Evolutionary conservation across 73 alveolate species (phyloP), one percentile per base, ranked within the genome.

Genomic region (Paramecium sexaurelia): DNA sequence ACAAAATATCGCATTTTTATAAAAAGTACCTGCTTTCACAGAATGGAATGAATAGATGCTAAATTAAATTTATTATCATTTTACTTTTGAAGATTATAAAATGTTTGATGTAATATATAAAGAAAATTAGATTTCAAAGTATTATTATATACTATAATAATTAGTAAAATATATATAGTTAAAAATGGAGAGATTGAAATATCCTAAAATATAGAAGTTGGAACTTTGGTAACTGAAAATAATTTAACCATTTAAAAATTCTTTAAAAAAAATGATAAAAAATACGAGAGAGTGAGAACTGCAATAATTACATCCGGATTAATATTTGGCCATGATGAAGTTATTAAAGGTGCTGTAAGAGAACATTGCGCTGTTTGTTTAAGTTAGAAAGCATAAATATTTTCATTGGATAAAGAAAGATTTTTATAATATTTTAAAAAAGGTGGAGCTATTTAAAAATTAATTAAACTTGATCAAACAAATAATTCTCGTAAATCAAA

Each of bases 31-130:
- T 8, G 69, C 35, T 22, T 78, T 78, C 24, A 22, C 43, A 40
- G 90, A 78, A 39, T 78, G 90, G 90, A 78, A 78, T 78, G 90
- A 78, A 45, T 43, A 78, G 17, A 78, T 78, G 90, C 19, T 78
- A 17, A 78, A 78, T 78, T 43, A 78, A 43, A 20, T 78, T 20
- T 78, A 78, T 43, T 78, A 78, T 45, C 90, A 78, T 43, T 78
- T 78, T 45, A 43, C 40, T 19, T 78, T 78, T 78, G 90, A 78
- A 45, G 71, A 78, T 24, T 29, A 78, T 22, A 41, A 78, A 41
- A 56, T 41, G 36, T 78, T 78, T 45, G 68, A 39, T 45, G 73
- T 78, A 10, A 78, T 78, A 17, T 78, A 78, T 78, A 40, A 78
- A 78, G 90, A 78, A 43, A 35, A 61, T 24, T 32, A 78, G 13